phyloP scores from a whole-genome alignment of 257 asterid species.

The Gardenia jasminoides region DNA sequence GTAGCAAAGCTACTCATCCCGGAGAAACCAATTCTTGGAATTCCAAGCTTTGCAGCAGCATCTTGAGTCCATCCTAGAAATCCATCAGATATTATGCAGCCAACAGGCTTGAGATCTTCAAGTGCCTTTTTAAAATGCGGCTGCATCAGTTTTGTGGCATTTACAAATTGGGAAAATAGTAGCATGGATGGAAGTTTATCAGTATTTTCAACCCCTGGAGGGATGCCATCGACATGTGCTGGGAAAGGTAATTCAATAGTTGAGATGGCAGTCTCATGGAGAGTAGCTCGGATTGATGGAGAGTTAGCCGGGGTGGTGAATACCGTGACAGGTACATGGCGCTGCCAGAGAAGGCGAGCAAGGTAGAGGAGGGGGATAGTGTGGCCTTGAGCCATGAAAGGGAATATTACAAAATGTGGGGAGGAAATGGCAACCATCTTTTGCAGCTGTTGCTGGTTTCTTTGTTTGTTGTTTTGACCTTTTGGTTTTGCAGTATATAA shows the following conservation, averaged over 20 bases:
- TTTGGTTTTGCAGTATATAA: no score
- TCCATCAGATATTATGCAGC: slow-evolving; percentile 58
- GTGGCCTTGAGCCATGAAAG: slow-evolving; percentile 74
- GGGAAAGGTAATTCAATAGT: slow-evolving; percentile 66
- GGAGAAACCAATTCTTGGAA: slow-evolving; percentile 50
- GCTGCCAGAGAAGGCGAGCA: slow-evolving; percentile 57
- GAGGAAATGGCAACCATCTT: slow-evolving; percentile 43
- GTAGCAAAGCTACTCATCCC: slow-evolving; percentile 58
- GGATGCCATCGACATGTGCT: slow-evolving; percentile 38
- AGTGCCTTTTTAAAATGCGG: slow-evolving; percentile 44
- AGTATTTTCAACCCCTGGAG: slow-evolving; percentile 65
- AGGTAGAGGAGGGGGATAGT: slow-evolving; percentile 72
- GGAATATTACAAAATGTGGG: slow-evolving; percentile 65
- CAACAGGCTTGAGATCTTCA: slow-evolving; percentile 30
- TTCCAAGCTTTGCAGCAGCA: slow-evolving; percentile 35
- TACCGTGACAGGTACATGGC: slow-evolving; percentile 48
- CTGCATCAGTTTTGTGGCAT: slow-evolving; percentile 53
- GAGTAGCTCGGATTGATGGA: slow-evolving; percentile 32
- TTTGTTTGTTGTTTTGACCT: no score
- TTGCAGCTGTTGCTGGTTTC: background rate
- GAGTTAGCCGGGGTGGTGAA: slow-evolving; percentile 67
- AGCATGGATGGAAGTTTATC: slow-evolving; percentile 47
- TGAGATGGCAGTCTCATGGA: slow-evolving; percentile 29
- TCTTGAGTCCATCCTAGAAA: slow-evolving; percentile 63
- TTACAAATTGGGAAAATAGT: slow-evolving; percentile 31